Conservation (phyloP, 2,329 filamentous ascomycete genomes). For the Aureobasidium sp. region DNA sequence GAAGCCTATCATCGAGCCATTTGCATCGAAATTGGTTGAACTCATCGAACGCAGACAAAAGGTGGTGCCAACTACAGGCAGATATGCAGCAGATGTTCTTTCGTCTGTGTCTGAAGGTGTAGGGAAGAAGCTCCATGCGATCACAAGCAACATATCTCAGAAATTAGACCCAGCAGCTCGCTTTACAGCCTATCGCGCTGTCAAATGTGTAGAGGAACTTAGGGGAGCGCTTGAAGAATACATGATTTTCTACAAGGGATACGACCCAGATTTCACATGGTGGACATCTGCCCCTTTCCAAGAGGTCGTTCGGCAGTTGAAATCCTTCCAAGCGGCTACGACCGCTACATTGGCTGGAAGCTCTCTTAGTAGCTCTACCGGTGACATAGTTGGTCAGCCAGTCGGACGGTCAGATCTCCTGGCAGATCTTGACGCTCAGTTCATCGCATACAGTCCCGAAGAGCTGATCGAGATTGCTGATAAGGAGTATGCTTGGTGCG, state of each 20-base stretch:
- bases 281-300: conserved; percentile 44
- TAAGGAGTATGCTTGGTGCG: conserved; percentile 48
- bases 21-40: conserved; percentile 32
- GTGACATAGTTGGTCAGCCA: conserved; percentile 49
- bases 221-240: conserved; percentile 37
- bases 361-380: conserved; percentile 33
- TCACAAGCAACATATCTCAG: conserved; percentile 11
- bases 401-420: conserved; percentile 46
- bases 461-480: conserved; percentile 46
- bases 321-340: conserved; percentile 28
- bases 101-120: conserved; percentile 22
- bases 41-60: conserved; percentile 43
- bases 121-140: conserved; percentile 25
- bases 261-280: conserved; percentile 50
- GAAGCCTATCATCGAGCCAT: conserved; percentile 33
- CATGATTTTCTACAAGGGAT: conserved; percentile 44
- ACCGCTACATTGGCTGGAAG: conserved; percentile 36
- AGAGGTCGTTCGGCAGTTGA: conserved; percentile 29
- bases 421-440: conserved; percentile 46
- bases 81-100: conserved; percentile 36
- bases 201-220: conserved; percentile 35
- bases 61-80: conserved; percentile 35
- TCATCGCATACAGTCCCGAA: conserved; percentile 51
- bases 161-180: conserved; percentile 28
- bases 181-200: conserved; percentile 40